These are phyloP conservation scores for Coemansia sp. DNA, from an alignment of 192 early-diverging fungal genomes.

Conservation along the genomic window DNA sequence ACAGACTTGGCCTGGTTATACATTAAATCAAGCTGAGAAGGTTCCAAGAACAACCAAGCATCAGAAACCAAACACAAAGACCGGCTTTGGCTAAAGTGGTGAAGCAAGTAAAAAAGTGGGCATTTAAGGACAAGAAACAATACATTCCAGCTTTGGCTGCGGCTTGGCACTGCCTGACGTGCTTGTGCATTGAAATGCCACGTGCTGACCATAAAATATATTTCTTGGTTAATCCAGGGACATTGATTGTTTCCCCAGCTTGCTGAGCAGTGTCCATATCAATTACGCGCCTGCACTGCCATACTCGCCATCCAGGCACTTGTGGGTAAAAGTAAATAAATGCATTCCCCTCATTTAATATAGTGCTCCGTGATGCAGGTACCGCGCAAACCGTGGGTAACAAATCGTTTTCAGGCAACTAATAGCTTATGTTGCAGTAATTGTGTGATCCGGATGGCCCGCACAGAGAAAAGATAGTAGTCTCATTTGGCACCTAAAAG, in stretches of 20 bases:
- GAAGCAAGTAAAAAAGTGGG: neutral
- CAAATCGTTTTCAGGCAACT: neutral
- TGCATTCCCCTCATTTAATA: neutral
- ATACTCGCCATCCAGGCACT: neutral
- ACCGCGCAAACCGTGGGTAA: neutral
- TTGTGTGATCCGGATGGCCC: slow-evolving; percentile 1
- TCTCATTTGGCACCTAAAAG: neutral
- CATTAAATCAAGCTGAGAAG: slow-evolving; percentile 1
- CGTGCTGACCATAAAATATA: neutral
- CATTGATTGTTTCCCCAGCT: neutral
- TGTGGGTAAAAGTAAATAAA: neutral
- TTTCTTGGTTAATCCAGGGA: neutral
- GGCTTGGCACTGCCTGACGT: neutral
- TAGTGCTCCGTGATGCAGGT: neutral
- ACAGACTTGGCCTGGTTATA: neutral
- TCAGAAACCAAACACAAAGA: neutral
- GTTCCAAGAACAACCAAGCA: slow-evolving; percentile 2
- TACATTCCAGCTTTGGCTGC: neutral
- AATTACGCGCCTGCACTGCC: neutral
- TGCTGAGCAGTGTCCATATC: neutral
- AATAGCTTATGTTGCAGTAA: neutral
- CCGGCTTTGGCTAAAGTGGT: neutral
- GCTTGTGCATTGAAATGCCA: neutral
- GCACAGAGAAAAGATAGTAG: neutral
- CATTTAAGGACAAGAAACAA: neutral